Base-by-base conservation (phyloP, 1,139 yeast species). In the Chernovozyma aurita region DNA sequence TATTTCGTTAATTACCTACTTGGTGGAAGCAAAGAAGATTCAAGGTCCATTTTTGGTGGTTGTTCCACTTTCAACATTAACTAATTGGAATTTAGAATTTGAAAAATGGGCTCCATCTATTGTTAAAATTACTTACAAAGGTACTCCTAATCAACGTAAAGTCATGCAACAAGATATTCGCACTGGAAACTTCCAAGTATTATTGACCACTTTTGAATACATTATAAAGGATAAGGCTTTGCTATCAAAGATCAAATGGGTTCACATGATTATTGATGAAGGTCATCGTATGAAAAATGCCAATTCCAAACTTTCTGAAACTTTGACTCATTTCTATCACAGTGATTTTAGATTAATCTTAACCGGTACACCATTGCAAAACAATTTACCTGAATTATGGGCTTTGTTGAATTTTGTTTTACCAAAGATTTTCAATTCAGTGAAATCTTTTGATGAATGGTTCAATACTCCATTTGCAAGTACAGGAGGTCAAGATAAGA, bases 231-330 rank as follows among this genome's bases (percentile, higher is more conserved):
- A 85, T 53, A 73, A 80, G 47, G 79, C 84, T 4, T 58, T 84
- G 25, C 63, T 85, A 40, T 65, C 85, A 7, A 80, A 79, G 48
- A 71, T 80, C 38, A 79, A 74, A 49, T 85, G 92, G 88, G 82
- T 82, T 28, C 90, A 84, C 57, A 83, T 85, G 88, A 81, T 85
- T 42, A 85, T 85, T 45, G 95, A 85, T 63, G 95, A 85, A 64
- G 95, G 95, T 49, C 95, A 85, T 57, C 75, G 95, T 61, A 80
- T 85, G 85, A 85, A 85, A 55, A 85, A 85, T 57, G 71, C 86
- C 2, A 81, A 77, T 47, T 82, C 92, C 13, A 84, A 83, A 52
- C 65, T 85, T 39, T 82, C 90, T 0, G 72, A 70, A 40, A 81
- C 92, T 2, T 73, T 85, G 50, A 80, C 84, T n/a, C 79, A 77